Percentiles rank a stretch among this genome's conserved stretches.
Evolutionary conservation across 140 eudicot genomes (phyloP).

Genomic region (Bidens hawaiensis): DNA sequence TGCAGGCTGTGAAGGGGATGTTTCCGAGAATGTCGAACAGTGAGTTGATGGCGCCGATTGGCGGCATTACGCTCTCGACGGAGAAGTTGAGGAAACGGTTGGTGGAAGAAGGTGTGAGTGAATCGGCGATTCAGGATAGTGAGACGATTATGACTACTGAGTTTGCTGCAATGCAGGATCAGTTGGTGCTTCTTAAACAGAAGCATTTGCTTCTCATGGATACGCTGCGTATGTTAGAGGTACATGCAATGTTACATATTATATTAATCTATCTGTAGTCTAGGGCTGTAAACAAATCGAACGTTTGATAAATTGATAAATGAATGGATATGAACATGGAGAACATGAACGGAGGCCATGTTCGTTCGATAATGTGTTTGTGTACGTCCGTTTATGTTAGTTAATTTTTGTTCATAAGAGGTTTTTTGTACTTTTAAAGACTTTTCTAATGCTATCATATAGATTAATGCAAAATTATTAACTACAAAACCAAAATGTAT

Average conservation of each 20-base stretch:
- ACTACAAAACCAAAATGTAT: too few relatives aligned
- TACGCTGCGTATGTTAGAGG: constrained; percentile 94
- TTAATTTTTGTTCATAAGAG: too few relatives aligned
- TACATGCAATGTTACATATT: constrained; percentile 40
- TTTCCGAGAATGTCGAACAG: constrained; percentile 89
- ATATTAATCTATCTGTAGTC: too few relatives aligned
- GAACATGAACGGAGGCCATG: too few relatives aligned
- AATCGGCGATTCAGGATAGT: constrained; percentile 74
- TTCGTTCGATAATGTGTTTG: too few relatives aligned
- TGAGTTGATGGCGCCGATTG: constrained; percentile 83
- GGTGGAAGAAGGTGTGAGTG: constrained; percentile 75
- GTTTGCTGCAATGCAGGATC: constrained; percentile 83
- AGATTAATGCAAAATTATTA: too few relatives aligned
- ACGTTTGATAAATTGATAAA: too few relatives aligned
- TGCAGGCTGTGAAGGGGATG: constrained; percentile 95
- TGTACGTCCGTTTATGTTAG: too few relatives aligned
- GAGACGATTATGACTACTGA: constrained; percentile 81
- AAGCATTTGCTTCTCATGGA: constrained; percentile 82
- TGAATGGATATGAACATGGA: too few relatives aligned
- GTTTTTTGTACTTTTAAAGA: too few relatives aligned
- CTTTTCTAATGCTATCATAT: too few relatives aligned
- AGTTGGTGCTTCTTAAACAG: constrained; percentile 75
- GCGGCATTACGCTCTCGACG: constrained; percentile 61
- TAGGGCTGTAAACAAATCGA: too few relatives aligned
- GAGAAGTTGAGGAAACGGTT: constrained; percentile 80